Conservation (phyloP, 2,329 filamentous ascomycete species). For the Epichloe baconii region DNA sequence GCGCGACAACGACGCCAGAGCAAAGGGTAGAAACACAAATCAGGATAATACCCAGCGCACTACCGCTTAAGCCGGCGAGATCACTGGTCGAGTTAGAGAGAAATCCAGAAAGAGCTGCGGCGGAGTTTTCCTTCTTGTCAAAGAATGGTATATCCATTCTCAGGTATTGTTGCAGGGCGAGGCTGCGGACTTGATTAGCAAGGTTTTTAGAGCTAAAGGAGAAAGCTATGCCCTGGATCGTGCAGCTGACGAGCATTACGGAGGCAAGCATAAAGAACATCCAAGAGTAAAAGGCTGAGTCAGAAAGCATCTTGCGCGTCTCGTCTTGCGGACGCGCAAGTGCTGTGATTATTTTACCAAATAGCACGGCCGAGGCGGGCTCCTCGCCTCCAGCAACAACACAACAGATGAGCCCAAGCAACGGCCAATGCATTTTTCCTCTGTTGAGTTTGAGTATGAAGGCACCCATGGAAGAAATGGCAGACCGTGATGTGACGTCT, state of each 20-base stretch:
- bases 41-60: constrained; percentile 20
- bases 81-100: constrained; percentile 23
- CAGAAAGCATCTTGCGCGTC: background rate
- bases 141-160: constrained; percentile 28
- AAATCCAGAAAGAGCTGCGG: constrained; percentile 19
- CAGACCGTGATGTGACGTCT: background rate
- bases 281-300: constrained; percentile 31
- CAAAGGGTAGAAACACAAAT: constrained; percentile 5
- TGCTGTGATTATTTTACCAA: background rate
- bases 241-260: constrained; percentile 22
- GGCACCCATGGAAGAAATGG: background rate
- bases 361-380: background rate
- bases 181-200: constrained; percentile 1
- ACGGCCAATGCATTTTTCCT: background rate
- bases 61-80: constrained; percentile 31
- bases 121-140: constrained; percentile 19
- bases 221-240: constrained; percentile 4
- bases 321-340: background rate
- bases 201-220: constrained; percentile 6
- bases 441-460: background rate
- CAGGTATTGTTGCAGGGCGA: background rate
- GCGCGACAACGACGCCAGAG: constrained; percentile 12
- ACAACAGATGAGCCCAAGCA: background rate
- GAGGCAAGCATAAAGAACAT: constrained; percentile 35
- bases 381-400: background rate